These are phyloP conservation scores for Cytospora mali DNA, from an alignment of 2,329 filamentous ascomycete species.

Conservation along the genomic window DNA sequence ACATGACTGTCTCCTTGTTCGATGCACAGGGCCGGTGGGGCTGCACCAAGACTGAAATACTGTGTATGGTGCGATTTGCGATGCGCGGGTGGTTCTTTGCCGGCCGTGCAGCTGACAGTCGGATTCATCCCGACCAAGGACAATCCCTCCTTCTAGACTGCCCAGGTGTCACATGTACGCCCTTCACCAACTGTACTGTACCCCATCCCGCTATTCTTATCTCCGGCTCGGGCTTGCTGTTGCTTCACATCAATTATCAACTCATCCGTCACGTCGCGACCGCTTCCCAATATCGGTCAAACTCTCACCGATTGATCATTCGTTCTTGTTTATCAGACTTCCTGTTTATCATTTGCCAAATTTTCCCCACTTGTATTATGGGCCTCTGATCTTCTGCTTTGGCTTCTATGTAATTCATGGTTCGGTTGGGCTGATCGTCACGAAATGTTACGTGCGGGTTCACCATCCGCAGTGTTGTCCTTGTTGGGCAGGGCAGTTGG, in stretches of 20 bases:
- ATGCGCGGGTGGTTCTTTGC: too few relatives aligned
- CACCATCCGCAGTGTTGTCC: too few relatives aligned
- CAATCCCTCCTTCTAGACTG: neutral
- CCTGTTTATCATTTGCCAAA: neutral
- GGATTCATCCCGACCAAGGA: neutral
- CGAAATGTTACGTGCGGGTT: constrained; percentile 5
- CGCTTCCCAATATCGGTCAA: neutral
- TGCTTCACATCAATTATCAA: neutral
- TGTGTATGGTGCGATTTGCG: too few relatives aligned
- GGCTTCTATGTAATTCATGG: neutral
- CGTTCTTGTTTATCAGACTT: neutral
- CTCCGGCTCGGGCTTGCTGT: neutral
- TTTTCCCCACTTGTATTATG: neutral
- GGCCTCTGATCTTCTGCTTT: neutral
- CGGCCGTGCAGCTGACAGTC: neutral
- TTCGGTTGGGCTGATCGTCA: neutral
- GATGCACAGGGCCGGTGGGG: neutral
- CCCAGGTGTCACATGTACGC: neutral
- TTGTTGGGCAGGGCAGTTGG: too few relatives aligned
- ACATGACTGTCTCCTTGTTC: too few relatives aligned
- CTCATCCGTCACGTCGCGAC: neutral
- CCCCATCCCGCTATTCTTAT: too few relatives aligned
- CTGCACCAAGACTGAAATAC: neutral
- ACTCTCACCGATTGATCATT: neutral
- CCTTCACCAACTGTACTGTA: too few relatives aligned